Conservation (phyloP, 352 stramenopile species). For the Phytophthora cactorum region DNA sequence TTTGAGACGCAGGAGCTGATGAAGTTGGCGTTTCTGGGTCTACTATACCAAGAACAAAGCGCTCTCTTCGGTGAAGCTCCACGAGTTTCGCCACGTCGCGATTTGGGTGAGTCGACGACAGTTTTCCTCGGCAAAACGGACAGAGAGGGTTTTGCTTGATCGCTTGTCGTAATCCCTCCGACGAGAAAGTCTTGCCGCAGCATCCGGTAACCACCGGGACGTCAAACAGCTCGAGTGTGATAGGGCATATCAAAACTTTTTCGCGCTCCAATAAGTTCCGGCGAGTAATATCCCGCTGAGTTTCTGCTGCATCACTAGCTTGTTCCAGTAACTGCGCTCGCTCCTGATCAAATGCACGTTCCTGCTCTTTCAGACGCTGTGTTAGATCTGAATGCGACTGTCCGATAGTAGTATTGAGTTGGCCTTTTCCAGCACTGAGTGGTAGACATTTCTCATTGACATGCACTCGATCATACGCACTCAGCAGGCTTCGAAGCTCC, state of each 20-base stretch:
- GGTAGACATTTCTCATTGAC: slow-evolving; percentile 4
- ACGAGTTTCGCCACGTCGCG: slow-evolving; percentile 21
- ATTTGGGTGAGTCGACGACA: slow-evolving; percentile 4
- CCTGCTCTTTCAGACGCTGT: slow-evolving; percentile 16
- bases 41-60: slow-evolving; percentile 13
- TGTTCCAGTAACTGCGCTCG: slow-evolving; percentile 7
- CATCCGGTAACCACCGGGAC: slow-evolving; percentile 18
- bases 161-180: neutral
- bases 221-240: slow-evolving; percentile 17
- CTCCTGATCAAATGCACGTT: slow-evolving; percentile 8
- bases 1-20: neutral
- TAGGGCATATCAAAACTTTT: slow-evolving; percentile 15
- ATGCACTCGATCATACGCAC: slow-evolving; percentile 15
- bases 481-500: slow-evolving; percentile 18
- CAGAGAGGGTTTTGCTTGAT: slow-evolving; percentile 6
- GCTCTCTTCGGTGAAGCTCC: slow-evolving; percentile 23
- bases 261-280: slow-evolving; percentile 11
- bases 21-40: neutral
- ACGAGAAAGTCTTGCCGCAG: slow-evolving; percentile 23
- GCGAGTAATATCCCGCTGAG: slow-evolving; percentile 6
- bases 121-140: slow-evolving; percentile 8
- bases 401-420: neutral
- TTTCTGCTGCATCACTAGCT: slow-evolving; percentile 14
- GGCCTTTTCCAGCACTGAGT: neutral
- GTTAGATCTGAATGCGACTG: neutral